phyloP scores from a whole-genome alignment of 148 eudicot species.

The Persicaria tinctoria region DNA sequence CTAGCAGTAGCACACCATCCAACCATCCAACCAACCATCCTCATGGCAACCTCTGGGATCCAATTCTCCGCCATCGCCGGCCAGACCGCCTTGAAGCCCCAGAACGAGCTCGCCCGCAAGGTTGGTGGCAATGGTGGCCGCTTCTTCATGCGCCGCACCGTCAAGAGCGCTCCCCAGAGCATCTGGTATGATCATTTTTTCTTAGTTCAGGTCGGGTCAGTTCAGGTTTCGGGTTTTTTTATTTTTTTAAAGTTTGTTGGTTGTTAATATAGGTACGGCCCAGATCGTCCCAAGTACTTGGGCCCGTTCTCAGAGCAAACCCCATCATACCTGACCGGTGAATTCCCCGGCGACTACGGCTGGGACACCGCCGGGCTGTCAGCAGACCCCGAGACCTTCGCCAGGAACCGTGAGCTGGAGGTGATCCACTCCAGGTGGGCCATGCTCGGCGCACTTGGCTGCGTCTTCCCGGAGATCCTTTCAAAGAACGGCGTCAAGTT shows the following conservation, averaged over 20 bases:
- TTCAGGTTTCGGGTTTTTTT: background rate
- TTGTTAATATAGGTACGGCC: slow-evolving; percentile 33
- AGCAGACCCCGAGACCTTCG: slow-evolving; percentile 57
- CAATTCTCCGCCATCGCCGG: slow-evolving; percentile 57
- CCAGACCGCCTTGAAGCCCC: slow-evolving; percentile 38
- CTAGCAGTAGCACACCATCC: too few species aligned
- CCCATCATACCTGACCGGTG: slow-evolving; percentile 58
- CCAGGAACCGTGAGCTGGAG: slow-evolving; percentile 59
- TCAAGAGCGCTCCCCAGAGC: slow-evolving; percentile 57
- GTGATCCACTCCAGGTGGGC: slow-evolving; percentile 69
- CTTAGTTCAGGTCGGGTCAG: background rate
- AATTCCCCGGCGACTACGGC: slow-evolving; percentile 62
- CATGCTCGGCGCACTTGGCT: slow-evolving; percentile 62
- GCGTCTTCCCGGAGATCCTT: slow-evolving; percentile 54
- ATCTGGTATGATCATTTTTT: slow-evolving; percentile 32
- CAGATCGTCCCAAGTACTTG: slow-evolving; percentile 54
- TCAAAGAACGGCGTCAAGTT: slow-evolving; percentile 49
- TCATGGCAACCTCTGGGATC: slow-evolving; percentile 45
- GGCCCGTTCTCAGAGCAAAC: slow-evolving; percentile 69
- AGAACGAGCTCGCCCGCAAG: slow-evolving; percentile 38
- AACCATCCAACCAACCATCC: background rate
- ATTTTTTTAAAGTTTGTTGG: background rate
- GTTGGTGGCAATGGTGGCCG: slow-evolving; percentile 44
- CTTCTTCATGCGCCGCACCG: slow-evolving; percentile 52
- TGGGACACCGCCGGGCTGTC: slow-evolving; percentile 67